Percentiles rank a stretch among this genome's conserved stretches.
Evolutionary conservation across 129 eudicot species (phyloP).

Genomic region (Centaurea solstitialis): DNA sequence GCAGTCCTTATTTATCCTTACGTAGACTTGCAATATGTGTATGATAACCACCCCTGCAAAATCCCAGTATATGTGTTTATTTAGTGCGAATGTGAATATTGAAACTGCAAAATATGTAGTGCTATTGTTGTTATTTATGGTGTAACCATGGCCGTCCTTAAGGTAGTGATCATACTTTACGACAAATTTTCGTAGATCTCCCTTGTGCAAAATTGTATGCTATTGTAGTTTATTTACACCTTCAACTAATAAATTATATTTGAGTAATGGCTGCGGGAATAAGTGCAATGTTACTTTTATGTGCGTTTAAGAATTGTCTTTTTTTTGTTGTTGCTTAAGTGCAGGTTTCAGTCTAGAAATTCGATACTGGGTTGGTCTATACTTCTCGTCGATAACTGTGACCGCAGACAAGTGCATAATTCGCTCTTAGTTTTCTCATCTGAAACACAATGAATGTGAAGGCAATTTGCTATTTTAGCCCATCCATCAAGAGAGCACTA

Average conservation of each 20-base stretch:
- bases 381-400: constrained; percentile 78
- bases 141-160: neutral
- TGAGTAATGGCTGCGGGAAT: too few species aligned
- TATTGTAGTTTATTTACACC: neutral
- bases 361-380: constrained; percentile 76
- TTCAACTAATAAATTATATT: too few species aligned
- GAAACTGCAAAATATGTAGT: neutral
- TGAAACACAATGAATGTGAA: too few species aligned
- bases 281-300: neutral
- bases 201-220: neutral
- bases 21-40: neutral
- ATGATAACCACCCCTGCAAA: neutral
- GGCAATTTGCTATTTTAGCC: too few species aligned
- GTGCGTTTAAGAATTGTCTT: constrained; percentile 4
- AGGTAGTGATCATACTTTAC: neutral
- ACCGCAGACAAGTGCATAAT: constrained; percentile 65
- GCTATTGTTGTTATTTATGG: neutral
- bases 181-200: neutral
- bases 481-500: too few species aligned
- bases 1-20: neutral
- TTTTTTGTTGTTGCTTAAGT: constrained; percentile 15
- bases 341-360: constrained; percentile 82
- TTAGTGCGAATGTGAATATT: neutral
- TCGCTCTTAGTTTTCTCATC: neutral
- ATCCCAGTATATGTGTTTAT: neutral